Conservation (phyloP, 768 basidiomycete genomes). For the Fomitopsis serialis region DNA sequence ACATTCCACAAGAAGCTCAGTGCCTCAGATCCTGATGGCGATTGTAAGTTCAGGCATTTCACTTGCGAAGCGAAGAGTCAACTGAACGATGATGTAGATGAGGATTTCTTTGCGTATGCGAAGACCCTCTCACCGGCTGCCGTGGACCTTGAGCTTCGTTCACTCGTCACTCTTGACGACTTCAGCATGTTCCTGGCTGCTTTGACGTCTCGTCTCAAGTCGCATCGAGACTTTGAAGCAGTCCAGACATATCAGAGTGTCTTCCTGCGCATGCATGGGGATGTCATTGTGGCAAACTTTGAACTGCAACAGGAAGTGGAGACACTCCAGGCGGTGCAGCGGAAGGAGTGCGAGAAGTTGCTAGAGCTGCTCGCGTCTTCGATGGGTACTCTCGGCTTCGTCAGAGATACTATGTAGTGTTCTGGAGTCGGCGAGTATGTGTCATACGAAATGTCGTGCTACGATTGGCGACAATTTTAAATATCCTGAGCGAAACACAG, state of each 20-base stretch:
- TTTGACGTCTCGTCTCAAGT: conserved; percentile 63
- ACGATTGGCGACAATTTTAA: too few relatives aligned
- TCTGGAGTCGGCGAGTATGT: not conserved
- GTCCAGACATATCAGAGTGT: conserved; percentile 85
- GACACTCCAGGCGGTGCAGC: conserved; percentile 58
- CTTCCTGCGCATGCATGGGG: conserved; percentile 81
- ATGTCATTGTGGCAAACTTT: conserved; percentile 64
- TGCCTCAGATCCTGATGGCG: conserved; percentile 47
- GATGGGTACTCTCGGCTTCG: conserved; percentile 71
- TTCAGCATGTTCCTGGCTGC: conserved; percentile 70
- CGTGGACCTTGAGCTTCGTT: conserved; percentile 86
- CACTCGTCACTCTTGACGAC: conserved; percentile 58
- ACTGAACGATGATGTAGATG: conserved; percentile 43
- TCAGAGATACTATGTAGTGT: conserved; percentile 55
- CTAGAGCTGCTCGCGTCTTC: conserved; percentile 70
- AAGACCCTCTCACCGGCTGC: conserved; percentile 89
- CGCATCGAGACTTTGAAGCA: conserved; percentile 91
- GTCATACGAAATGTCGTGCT: too few relatives aligned
- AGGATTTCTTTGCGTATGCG: conserved; percentile 75
- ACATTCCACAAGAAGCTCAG: conserved; percentile 64
- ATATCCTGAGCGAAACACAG: too few relatives aligned
- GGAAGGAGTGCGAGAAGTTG: conserved; percentile 72
- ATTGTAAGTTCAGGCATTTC: conserved; percentile 52
- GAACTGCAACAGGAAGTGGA: conserved; percentile 60
- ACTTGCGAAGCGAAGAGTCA: not conserved